Percentiles rank a stretch among this genome's conserved stretches.
These are phyloP conservation scores for Spongispora temasekensis DNA, from an alignment of 1,284 basidiomycete species.

Conservation along the genomic window DNA sequence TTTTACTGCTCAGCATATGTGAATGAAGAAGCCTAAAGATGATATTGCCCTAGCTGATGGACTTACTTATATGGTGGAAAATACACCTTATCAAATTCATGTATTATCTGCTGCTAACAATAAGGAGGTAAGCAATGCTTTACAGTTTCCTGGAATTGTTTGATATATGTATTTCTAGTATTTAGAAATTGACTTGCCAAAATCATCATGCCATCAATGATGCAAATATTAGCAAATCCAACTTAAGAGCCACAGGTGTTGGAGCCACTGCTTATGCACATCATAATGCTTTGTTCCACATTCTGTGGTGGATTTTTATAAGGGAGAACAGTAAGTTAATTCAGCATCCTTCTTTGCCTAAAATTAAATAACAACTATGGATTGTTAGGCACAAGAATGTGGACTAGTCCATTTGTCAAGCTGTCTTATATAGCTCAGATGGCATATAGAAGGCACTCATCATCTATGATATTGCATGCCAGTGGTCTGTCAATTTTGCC, in stretches of 20 bases:
- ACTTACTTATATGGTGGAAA: conserved; percentile 13
- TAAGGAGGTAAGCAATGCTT: conserved; percentile 5
- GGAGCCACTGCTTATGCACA: conserved; percentile 10
- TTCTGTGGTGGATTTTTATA: conserved; percentile 22
- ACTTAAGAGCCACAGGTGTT: conserved; percentile 11
- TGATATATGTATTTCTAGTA: not conserved
- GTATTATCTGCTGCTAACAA: conserved; percentile 1
- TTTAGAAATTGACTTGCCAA: conserved; percentile 14
- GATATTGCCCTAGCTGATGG: conserved; percentile 15
- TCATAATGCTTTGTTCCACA: conserved; percentile 14
- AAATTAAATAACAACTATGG: not conserved
- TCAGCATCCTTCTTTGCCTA: not conserved
- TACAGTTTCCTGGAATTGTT: not conserved
- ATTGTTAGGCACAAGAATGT: conserved; percentile 16
- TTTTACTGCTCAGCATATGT: conserved; percentile 17
- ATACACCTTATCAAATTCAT: conserved; percentile 12
- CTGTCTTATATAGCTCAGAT: conserved; percentile 8
- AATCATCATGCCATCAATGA: conserved; percentile 17
- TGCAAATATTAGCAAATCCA: conserved; percentile 3
- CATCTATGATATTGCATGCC: conserved; percentile 19
- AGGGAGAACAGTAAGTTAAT: conserved; percentile 5
- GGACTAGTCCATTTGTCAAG: conserved; percentile 16
- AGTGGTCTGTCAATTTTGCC: conserved; percentile 13
- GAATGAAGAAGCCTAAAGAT: conserved; percentile 10
- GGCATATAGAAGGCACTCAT: conserved; percentile 6